Evolutionary conservation across 352 stramenopile species (phyloP), one percentile per base, ranked within the genome.

Genomic region (Globisporangium cystogenes): DNA sequence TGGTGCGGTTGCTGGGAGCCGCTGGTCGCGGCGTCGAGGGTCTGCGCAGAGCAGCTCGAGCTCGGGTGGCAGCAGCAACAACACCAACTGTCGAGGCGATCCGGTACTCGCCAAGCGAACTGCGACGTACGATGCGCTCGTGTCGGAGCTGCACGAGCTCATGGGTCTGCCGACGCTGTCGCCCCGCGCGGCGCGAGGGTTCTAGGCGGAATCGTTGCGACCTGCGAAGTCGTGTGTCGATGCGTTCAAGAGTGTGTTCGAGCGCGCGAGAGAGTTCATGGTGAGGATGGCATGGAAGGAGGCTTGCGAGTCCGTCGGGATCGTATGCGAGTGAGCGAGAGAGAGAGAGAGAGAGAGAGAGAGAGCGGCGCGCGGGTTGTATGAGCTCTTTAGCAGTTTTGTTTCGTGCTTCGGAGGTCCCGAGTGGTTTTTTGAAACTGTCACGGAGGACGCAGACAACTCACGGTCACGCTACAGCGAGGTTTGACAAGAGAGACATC

Each of bases 111-210:
- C 37, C 6, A 58, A 65, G 24, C 73, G 79, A 12, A 63, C 73
- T 6, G 53, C 56, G 27, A 71, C 57, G 4, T 85, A 86, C 51
- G 53, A 73, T 16, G 54, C 73, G 23, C 62, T 90, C 3, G 68
- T 90, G 45, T 65, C 71, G 11, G 79, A 90, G 60, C 62, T 90
- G 42, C 79, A 87, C 44, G 79, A 87, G 48, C 73, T 90, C 59
- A 90, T 90, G 76, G 79, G 79, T 2, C 53, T 90, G 43, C 70
- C 77, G 35, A 43, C 50, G 14, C 50, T 58, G 33, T 42, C 55
- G 26, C 48, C 49, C 5, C 44, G 45, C 33, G 42, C 23, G 7
- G 39, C 39, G n/a, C 14, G 39, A 43, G 39, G 18, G 39, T 24
- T 16, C 16, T 44, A 44, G 39, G 39, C 10, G 0, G 7, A 44